These are phyloP conservation scores for Neoboletus brunneissimus DNA, from an alignment of 768 basidiomycete genomes.

Conservation along the genomic window DNA sequence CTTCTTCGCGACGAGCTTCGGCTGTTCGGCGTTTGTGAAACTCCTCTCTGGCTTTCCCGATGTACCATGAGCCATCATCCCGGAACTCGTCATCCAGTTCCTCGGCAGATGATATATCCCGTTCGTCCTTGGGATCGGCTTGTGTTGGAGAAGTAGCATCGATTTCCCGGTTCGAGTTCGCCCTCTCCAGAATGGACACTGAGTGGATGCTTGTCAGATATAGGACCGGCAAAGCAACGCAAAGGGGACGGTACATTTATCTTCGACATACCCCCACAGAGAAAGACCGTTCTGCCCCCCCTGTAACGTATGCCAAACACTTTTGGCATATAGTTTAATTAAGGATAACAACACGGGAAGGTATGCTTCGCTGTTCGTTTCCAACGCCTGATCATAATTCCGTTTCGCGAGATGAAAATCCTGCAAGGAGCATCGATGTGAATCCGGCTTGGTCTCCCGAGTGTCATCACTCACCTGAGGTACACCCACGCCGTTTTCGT, in stretches of 20 bases:
- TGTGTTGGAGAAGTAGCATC: constrained; percentile 15
- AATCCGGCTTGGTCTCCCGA: not conserved
- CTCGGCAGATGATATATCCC: constrained; percentile 16
- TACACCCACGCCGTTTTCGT: constrained; percentile 93
- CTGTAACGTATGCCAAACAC: constrained; percentile 77
- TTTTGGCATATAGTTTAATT: constrained; percentile 75
- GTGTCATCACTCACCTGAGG: constrained; percentile 55
- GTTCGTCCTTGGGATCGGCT: constrained; percentile 4
- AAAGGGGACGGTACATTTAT: constrained; percentile 28
- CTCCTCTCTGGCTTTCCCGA: constrained; percentile 80
- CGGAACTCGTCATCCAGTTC: constrained; percentile 29
- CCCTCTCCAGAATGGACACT: constrained; percentile 28
- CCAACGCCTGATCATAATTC: constrained; percentile 87
- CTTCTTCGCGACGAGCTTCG: constrained; percentile 44
- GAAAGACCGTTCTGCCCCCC: constrained; percentile 68
- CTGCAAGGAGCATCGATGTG: constrained; percentile 33
- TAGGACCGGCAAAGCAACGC: no score
- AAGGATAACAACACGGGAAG: constrained; percentile 84
- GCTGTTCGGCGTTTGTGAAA: constrained; percentile 56
- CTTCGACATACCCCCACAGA: constrained; percentile 61
- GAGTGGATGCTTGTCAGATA: constrained; percentile 7
- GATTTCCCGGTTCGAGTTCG: constrained; percentile 23
- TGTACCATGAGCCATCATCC: constrained; percentile 72
- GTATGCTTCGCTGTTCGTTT: constrained; percentile 87
- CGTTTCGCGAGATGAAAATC: constrained; percentile 97